phyloP scores from a whole-genome alignment of 2,329 filamentous ascomycete genomes.

The Lasiodiplodia sp. region DNA sequence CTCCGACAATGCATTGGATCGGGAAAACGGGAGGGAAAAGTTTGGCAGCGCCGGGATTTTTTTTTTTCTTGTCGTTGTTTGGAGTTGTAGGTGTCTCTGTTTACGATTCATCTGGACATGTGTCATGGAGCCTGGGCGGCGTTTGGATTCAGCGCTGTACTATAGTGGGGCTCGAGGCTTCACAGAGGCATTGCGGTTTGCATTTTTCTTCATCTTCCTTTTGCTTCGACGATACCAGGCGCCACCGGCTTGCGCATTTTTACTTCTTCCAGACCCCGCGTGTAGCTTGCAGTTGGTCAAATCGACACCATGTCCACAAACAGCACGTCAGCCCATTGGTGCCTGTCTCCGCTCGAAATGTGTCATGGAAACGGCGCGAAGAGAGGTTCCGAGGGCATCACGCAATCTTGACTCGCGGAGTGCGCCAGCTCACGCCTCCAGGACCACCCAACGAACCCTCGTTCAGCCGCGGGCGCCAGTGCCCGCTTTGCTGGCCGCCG shows the following conservation, averaged over 20 bases:
- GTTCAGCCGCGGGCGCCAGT: not conserved
- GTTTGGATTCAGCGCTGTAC: constrained; percentile 14
- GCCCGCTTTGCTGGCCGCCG: constrained; percentile 3
- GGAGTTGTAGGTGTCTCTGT: not conserved
- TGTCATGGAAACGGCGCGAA: not conserved
- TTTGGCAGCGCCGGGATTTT: not conserved
- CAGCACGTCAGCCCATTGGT: not conserved
- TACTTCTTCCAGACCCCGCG: not conserved
- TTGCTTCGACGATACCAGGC: constrained; percentile 24
- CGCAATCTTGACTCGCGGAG: constrained; percentile 19
- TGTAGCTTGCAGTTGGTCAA: not conserved
- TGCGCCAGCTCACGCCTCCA: constrained; percentile 12
- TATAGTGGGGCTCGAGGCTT: constrained; percentile 15
- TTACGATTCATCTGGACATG: not conserved
- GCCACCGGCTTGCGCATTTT: constrained; percentile 18
- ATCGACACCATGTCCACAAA: not conserved
- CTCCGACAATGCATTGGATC: not conserved
- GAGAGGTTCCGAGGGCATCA: constrained; percentile 3
- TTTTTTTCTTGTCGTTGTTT: no score
- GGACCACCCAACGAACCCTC: constrained; percentile 3
- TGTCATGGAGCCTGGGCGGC: not conserved
- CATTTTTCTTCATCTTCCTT: not conserved
- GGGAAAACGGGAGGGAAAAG: constrained; percentile 14
- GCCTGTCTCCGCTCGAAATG: not conserved
- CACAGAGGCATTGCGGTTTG: constrained; percentile 18